phyloP scores from a whole-genome alignment of 495 filamentous ascomycete genomes.

The Aspergillus saccharolyticus region DNA sequence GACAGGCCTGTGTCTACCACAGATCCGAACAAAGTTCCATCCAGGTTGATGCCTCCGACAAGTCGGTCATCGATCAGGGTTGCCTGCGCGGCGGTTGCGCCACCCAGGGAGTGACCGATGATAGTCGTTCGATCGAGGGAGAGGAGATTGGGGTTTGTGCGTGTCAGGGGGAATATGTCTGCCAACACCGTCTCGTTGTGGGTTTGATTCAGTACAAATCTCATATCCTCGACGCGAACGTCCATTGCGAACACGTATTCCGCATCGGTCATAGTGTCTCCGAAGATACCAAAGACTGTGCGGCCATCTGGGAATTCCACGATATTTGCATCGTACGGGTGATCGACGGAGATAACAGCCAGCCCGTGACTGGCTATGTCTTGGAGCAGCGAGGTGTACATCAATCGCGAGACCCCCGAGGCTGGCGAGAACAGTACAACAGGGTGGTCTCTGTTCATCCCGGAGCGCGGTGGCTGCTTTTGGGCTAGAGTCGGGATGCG shows the following conservation, averaged over 20 bases:
- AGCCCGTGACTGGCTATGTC: slow-evolving; percentile 45
- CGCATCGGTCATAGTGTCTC: slow-evolving; percentile 11
- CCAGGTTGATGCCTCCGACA: slow-evolving; percentile 43
- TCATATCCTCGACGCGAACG: slow-evolving; percentile 30
- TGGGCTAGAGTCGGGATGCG: background rate
- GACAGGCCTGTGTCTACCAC: slow-evolving; percentile 20
- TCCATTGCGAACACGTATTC: slow-evolving; percentile 8
- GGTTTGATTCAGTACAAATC: slow-evolving; percentile 29
- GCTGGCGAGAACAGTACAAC: slow-evolving; percentile 40
- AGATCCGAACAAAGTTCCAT: slow-evolving; percentile 37
- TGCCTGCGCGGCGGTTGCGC: slow-evolving; percentile 42
- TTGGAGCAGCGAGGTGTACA: slow-evolving; percentile 38
- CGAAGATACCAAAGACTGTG: background rate
- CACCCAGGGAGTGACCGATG: slow-evolving; percentile 53
- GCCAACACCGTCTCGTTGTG: slow-evolving; percentile 15
- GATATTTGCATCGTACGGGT: slow-evolving; percentile 43
- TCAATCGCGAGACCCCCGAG: slow-evolving; percentile 21
- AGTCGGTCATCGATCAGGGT: slow-evolving; percentile 37
- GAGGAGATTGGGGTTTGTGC: background rate
- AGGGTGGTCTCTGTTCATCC: slow-evolving; percentile 2
- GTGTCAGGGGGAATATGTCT: slow-evolving; percentile 14
- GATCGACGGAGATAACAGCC: slow-evolving; percentile 45
- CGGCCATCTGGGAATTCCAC: slow-evolving; percentile 44
- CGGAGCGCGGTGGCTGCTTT: background rate
- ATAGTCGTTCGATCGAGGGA: slow-evolving; percentile 14